A percentile compares a stretch with the other conserved stretches of the same genome.
phyloP scores from a whole-genome alignment of 441 rosid genomes.

The Corymbia calophylla region DNA sequence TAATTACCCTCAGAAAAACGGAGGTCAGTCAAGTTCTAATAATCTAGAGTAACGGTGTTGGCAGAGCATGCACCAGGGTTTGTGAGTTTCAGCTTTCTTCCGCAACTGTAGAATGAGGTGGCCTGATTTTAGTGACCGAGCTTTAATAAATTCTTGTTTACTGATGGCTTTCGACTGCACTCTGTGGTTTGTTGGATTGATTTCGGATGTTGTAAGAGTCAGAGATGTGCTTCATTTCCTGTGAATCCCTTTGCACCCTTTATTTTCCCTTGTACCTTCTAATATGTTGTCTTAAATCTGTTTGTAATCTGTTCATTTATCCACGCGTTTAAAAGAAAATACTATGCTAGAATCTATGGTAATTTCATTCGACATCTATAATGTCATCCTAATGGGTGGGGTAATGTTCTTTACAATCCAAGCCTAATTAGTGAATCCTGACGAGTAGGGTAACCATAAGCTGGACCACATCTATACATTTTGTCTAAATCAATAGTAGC shows the following conservation, averaged over 20 bases:
- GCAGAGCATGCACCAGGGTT: neutral
- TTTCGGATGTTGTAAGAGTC: neutral
- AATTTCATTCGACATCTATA: neutral
- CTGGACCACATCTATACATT: neutral
- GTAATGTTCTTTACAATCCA: neutral
- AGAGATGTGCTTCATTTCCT: neutral
- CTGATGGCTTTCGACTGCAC: neutral
- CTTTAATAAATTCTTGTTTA: neutral
- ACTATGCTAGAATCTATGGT: neutral
- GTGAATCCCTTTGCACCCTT: neutral
- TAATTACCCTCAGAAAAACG: slow-evolving; percentile 49
- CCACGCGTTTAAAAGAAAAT: neutral
- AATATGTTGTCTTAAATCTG: neutral
- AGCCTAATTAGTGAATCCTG: neutral
- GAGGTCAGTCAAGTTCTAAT: slow-evolving; percentile 29
- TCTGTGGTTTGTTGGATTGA: neutral
- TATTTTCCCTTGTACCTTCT: neutral
- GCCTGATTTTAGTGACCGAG: slow-evolving; percentile 1
- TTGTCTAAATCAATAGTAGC: neutral
- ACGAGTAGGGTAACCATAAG: neutral
- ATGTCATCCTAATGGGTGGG: neutral
- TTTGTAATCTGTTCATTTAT: neutral
- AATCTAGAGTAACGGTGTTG: slow-evolving; percentile 5
- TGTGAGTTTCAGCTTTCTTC: neutral
- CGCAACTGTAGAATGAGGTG: neutral